Evolutionary conservation across 805 yeast species (phyloP), one percentile per base, ranked within the genome.

Genomic region (Candida rishiriensis): DNA sequence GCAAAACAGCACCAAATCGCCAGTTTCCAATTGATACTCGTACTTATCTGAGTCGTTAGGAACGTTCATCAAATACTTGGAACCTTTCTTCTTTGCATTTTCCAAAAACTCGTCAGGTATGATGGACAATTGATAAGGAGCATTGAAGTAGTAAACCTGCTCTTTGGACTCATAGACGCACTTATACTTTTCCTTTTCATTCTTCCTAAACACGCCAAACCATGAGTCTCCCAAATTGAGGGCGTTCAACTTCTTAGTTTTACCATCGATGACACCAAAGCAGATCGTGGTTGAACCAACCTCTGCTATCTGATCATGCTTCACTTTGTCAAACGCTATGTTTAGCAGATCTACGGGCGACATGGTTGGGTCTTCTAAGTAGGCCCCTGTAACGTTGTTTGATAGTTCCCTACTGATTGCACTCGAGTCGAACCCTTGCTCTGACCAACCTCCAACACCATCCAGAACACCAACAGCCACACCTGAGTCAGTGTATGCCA

Each of bases 361-460:
- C 62, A 51, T 68, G 5, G 26, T 18, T 2, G 53, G 50, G 7
- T 51, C 39, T 8, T 36, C 38, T 29, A 63, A 28, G 42, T 55
- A 81, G 15, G 49, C 53, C 2, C 64, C 58, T 15, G 73, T 71
- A 57, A 88, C 71, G 3, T 78, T 69, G 6, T 65, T 65, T 51
- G 96, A 84, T 34, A 91, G 66, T 54, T 87, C 93, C 53, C 95
- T 73, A 34, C 93, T 82, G 47, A 91, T 86, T 8, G 91, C 91
- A 46, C 88, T 77, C 2, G 96, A 86, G 61, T 91, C 97, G 55
- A 80, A 85, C 0, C 97, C 97, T 38, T 86, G 83, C 48, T 87
- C 93, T 1, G 86, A 78, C 97, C 98, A 91, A 3, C 98, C 98
- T 13, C 98, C 98, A 3, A 93, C 98, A 12, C 99, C 99, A 66